phyloP scores from a whole-genome alignment of 805 yeast genomes.

The Myxozyma vanderwaltii region DNA sequence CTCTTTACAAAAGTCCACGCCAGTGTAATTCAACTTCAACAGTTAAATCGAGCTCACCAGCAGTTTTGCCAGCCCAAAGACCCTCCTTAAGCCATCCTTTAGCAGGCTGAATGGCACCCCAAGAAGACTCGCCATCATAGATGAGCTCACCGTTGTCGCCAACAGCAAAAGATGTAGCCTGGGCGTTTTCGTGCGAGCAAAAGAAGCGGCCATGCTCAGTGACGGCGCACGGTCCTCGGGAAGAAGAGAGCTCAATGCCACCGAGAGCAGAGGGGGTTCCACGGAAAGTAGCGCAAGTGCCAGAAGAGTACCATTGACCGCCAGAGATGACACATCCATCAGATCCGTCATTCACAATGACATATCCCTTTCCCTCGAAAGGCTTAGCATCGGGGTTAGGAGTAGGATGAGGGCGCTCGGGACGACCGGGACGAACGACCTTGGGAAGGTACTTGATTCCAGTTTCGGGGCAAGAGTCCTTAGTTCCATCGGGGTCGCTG shows the following conservation, averaged over 20 bases:
- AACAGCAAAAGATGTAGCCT: constrained; percentile 27
- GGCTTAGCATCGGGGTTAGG: constrained; percentile 40
- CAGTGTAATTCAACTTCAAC: constrained; percentile 24
- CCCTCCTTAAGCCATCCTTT: constrained; percentile 31
- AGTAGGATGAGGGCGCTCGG: constrained; percentile 37
- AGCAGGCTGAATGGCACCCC: constrained; percentile 23
- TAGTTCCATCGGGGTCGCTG: constrained; percentile 52
- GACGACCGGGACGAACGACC: constrained; percentile 40
- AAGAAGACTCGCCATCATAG: constrained; percentile 19
- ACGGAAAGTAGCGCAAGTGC: constrained; percentile 81
- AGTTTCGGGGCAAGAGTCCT: constrained; percentile 64
- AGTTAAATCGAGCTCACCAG: constrained; percentile 9
- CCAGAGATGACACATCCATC: constrained; percentile 78
- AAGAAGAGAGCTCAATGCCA: constrained; percentile 17
- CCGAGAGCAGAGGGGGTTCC: constrained; percentile 42
- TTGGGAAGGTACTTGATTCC: constrained; percentile 80
- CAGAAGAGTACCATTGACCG: constrained; percentile 80
- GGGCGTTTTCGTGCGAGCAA: constrained; percentile 18
- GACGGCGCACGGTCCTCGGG: constrained; percentile 29
- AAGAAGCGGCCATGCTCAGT: constrained; percentile 16
- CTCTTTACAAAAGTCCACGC: constrained; percentile 16
- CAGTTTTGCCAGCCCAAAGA: constrained; percentile 13
- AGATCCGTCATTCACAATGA: constrained; percentile 52
- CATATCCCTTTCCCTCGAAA: constrained; percentile 47
- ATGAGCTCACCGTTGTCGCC: constrained; percentile 20